Percentiles rank a stretch among this genome's conserved stretches.
Conservation (phyloP, 2,329 filamentous ascomycete genomes). For the Polytolypa hystricis region DNA sequence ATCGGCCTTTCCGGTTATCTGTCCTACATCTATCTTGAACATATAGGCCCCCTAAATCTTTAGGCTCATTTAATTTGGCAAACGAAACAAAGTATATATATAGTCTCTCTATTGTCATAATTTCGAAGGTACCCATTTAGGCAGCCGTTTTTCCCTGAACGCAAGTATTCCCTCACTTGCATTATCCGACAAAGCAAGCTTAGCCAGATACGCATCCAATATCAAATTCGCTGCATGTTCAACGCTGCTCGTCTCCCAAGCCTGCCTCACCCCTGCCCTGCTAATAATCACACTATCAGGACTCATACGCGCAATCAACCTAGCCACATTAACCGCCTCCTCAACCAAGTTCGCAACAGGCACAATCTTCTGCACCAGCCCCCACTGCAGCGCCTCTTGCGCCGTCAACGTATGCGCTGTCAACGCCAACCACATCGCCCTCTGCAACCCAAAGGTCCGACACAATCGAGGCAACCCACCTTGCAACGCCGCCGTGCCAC, state of each 20-base stretch:
- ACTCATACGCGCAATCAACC: slow-evolving; percentile 48
- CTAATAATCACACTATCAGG: slow-evolving; percentile 64
- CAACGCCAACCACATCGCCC: slow-evolving; percentile 61
- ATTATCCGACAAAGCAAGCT: slow-evolving; percentile 73
- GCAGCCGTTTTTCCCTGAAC: slow-evolving; percentile 77
- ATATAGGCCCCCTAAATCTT: too few relatives aligned
- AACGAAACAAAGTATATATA: too few relatives aligned
- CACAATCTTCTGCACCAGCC: slow-evolving; percentile 55
- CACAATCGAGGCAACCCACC: slow-evolving; percentile 59
- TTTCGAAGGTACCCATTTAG: slow-evolving; percentile 69
- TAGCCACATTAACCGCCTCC: slow-evolving; percentile 47
- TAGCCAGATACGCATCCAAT: slow-evolving; percentile 77
- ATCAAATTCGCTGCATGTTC: slow-evolving; percentile 62
- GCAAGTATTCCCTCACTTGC: slow-evolving; percentile 74
- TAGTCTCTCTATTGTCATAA: slow-evolving; percentile 32
- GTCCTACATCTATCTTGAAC: too few relatives aligned
- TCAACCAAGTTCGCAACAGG: slow-evolving; percentile 50
- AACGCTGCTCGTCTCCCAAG: slow-evolving; percentile 56
- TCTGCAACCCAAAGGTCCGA: slow-evolving; percentile 52
- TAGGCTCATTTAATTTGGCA: too few relatives aligned
- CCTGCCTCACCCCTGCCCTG: slow-evolving; percentile 55
- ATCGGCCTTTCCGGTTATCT: too few relatives aligned
- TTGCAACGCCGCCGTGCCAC: slow-evolving; percentile 60
- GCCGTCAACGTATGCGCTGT: slow-evolving; percentile 51
- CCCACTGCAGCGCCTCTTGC: slow-evolving; percentile 50